These are phyloP conservation scores for Wickerhamomyces xylosicus DNA, from an alignment of 805 yeast species.

Conservation along the genomic window DNA sequence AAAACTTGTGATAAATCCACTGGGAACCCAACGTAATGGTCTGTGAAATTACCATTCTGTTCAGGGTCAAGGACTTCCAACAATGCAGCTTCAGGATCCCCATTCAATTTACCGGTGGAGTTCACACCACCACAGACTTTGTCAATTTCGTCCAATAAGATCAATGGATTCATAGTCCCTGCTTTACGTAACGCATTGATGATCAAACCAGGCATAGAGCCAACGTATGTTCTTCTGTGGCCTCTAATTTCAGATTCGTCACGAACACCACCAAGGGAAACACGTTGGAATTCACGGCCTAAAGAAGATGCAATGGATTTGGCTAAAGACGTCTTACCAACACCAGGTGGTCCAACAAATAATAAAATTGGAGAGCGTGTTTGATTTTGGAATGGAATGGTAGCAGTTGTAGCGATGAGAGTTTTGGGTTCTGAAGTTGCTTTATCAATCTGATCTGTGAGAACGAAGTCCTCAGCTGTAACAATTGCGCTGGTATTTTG, in stretches of 20 bases:
- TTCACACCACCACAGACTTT: slow-evolving; percentile 51
- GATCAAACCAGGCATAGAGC: slow-evolving; percentile 83
- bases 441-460: slow-evolving; percentile 3
- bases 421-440: slow-evolving; percentile 1
- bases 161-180: slow-evolving; percentile 72
- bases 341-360: slow-evolving; percentile 90
- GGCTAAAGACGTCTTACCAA: slow-evolving; percentile 84
- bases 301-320: slow-evolving; percentile 68
- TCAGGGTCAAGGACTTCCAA: slow-evolving; percentile 87
- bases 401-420: neutral
- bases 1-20: slow-evolving; percentile 72
- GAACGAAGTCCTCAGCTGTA: slow-evolving; percentile 8
- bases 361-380: slow-evolving; percentile 50
- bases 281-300: slow-evolving; percentile 65
- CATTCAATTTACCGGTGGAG: slow-evolving; percentile 39
- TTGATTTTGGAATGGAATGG: slow-evolving; percentile 1
- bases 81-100: slow-evolving; percentile 87
- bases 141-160: slow-evolving; percentile 78
- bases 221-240: slow-evolving; percentile 84
- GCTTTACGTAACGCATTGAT: slow-evolving; percentile 70
- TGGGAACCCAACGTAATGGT: slow-evolving; percentile 81
- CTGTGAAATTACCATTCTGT: slow-evolving; percentile 67
- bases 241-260: slow-evolving; percentile 89
- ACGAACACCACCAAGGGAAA: slow-evolving; percentile 79
- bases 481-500: neutral